Evolutionary conservation across 805 yeast genomes (phyloP).

Genomic region (Starmerella sirachaensis): DNA sequence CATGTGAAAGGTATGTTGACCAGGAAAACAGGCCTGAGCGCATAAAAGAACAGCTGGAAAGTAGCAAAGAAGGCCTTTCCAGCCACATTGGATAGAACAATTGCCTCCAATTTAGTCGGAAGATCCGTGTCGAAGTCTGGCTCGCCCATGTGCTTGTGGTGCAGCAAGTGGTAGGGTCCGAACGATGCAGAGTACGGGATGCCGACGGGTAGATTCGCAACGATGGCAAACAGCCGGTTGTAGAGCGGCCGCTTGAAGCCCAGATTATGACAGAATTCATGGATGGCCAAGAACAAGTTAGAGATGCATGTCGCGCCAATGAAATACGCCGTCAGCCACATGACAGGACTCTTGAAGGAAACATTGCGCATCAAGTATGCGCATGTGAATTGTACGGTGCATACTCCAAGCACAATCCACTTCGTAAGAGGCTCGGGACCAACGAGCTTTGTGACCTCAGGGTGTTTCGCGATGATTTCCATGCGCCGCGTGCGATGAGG

Average conservation of each 20-base stretch:
- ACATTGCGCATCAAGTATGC: conserved; percentile 54
- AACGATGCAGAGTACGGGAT: conserved; percentile 80
- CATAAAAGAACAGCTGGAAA: conserved; percentile 79
- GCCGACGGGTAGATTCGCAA: conserved; percentile 77
- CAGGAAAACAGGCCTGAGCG: conserved; percentile 78
- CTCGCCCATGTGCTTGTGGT: conserved; percentile 84
- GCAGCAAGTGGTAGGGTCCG: conserved; percentile 83
- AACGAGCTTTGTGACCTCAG: conserved; percentile 64
- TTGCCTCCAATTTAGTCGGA: conserved; percentile 70
- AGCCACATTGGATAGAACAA: conserved; percentile 57
- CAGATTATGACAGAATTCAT: conserved; percentile 75
- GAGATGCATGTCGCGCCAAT: conserved; percentile 82
- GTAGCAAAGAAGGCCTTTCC: conserved; percentile 88
- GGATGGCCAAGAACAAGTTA: conserved; percentile 75
- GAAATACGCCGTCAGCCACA: conserved; percentile 54
- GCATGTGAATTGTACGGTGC: conserved; percentile 48
- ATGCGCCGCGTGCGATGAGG: conserved; percentile 70
- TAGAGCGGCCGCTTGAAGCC: conserved; percentile 68
- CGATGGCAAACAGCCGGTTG: conserved; percentile 64
- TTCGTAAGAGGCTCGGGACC: conserved; percentile 84
- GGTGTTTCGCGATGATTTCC: conserved; percentile 59
- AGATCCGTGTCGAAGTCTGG: conserved; percentile 73
- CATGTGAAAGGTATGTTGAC: conserved; percentile 63
- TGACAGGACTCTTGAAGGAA: conserved; percentile 40
- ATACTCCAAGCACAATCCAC: conserved; percentile 57